These are phyloP conservation scores for Annulohypoxylon maeteangense DNA, from an alignment of 495 filamentous ascomycete genomes.

Conservation along the genomic window DNA sequence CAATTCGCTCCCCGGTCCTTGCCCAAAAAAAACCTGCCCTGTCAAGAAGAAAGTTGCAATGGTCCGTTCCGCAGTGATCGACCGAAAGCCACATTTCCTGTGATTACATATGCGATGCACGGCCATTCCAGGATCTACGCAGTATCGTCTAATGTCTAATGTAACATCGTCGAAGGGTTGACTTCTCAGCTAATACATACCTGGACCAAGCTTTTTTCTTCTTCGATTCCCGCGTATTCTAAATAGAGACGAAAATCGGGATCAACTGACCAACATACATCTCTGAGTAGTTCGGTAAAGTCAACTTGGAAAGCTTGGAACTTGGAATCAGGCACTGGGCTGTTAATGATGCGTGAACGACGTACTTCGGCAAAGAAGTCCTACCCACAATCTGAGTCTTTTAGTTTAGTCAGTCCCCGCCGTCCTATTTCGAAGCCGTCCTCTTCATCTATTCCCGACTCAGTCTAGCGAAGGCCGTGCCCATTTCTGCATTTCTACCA, in stretches of 20 bases:
- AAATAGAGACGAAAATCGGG: conserved; percentile 15
- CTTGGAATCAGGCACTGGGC: not conserved
- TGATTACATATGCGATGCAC: conserved; percentile 25
- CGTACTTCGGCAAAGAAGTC: not conserved
- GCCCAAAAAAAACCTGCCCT: conserved; percentile 1
- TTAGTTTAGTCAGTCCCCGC: not conserved
- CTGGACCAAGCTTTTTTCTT: conserved; percentile 3
- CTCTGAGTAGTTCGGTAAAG: not conserved
- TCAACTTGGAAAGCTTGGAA: not conserved
- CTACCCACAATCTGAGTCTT: not conserved
- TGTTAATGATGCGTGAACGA: conserved; percentile 1
- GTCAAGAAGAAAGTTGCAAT: conserved; percentile 23
- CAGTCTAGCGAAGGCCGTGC: not conserved
- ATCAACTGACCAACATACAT: not conserved
- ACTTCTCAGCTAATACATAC: conserved; percentile 3
- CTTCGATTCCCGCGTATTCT: conserved; percentile 23
- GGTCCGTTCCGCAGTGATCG: conserved; percentile 42
- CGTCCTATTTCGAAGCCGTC: not conserved
- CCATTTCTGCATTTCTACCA: not conserved
- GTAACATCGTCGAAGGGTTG: conserved; percentile 7
- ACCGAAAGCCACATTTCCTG: conserved; percentile 34
- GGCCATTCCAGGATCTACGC: conserved; percentile 4
- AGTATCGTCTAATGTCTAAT: conserved; percentile 1
- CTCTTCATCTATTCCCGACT: not conserved
- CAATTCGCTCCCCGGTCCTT: conserved; percentile 19